Conservation (phyloP, 2,329 filamentous ascomycete species). For the Arthrobotrys iridis region DNA sequence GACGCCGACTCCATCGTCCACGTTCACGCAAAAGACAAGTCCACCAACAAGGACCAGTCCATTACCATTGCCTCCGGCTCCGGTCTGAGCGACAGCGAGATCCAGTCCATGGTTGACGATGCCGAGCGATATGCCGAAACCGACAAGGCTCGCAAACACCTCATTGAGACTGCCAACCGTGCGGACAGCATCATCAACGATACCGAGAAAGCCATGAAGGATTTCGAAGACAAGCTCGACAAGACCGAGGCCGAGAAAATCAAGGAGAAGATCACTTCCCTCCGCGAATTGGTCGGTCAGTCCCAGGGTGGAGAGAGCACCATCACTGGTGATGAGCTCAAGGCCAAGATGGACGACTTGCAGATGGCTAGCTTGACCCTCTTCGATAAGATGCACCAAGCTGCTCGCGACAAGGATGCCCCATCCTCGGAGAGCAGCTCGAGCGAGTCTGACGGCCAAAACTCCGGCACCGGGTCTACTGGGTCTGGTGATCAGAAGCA, state of each 20-base stretch:
- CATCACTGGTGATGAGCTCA: slow-evolving; percentile 89
- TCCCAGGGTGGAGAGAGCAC: slow-evolving; percentile 90
- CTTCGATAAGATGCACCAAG: slow-evolving; percentile 99
- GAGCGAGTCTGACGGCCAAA: slow-evolving; percentile 56
- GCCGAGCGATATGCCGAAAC: slow-evolving; percentile 94
- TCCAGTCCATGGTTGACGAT: slow-evolving; percentile 96
- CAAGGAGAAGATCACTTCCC: slow-evolving; percentile 86
- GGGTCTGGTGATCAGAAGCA: slow-evolving; percentile 75
- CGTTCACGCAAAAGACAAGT: slow-evolving; percentile 98
- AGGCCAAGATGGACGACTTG: slow-evolving; percentile 98
- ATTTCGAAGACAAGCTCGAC: slow-evolving; percentile 94
- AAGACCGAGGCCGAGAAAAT: slow-evolving; percentile 94
- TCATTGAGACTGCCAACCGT: slow-evolving; percentile 96
- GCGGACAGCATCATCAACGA: slow-evolving; percentile 96
- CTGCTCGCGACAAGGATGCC: slow-evolving; percentile 72
- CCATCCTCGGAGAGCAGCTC: slow-evolving; percentile 71
- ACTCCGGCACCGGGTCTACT: slow-evolving; percentile 65
- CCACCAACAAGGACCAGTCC: slow-evolving; percentile 98
- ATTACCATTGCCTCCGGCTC: slow-evolving; percentile 99
- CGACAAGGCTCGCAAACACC: slow-evolving; percentile 95
- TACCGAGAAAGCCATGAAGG: slow-evolving; percentile 97
- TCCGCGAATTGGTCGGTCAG: slow-evolving; percentile 91
- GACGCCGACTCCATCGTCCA: slow-evolving; percentile 98
- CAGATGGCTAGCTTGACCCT: slow-evolving; percentile 94
- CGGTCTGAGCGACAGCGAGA: slow-evolving; percentile 92